Evolutionary conservation across 2,329 filamentous ascomycete genomes (phyloP), one percentile per base, ranked within the genome.

Genomic region (Cyclaneusma minus): DNA sequence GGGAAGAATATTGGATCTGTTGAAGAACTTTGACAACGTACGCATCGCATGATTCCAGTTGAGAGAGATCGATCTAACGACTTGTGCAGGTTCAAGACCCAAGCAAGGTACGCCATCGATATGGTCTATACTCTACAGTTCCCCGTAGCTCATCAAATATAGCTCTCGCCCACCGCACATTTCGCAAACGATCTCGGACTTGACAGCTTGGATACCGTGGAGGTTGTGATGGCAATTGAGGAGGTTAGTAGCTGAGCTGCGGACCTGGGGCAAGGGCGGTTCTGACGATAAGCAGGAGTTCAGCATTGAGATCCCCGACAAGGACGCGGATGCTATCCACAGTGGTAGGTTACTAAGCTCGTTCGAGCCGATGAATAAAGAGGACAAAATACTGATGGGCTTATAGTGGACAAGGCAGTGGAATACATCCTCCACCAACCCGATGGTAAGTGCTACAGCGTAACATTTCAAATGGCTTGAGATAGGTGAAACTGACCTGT

Each of bases 181-280:
- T 98, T 98, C 61, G 69, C 83, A 51, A 95, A 94, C 56, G 87
- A 98, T 60, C 79, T 98, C 38, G 89, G 85, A 40, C 66, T 98
- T 47, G 89, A 98, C 64, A 91, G 80, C 60, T 70, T 98, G 56
- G 89, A 98, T 56, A 94, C 89, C 37, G 89, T 98, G 38, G 89
- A 98, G 68, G 89, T 98, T 41, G 89, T 98, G 46, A 98, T 98
- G 89, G 89, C 89, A 41, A 95, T 98, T 59, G 89, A 98, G 70
- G 89, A 98, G 75, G 79, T 84, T 43, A 29, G 37, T 36, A 28
- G 31, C 25, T 18, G 10, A 11, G 20, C 7, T 9, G n/a, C 17
- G 9, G 13, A 27, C 16, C 29, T 14, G 16, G 28, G 13, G 17
- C n/a, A n/a, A n/a, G 24, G 6, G n/a, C 21, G 20, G 13, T 30